phyloP scores from a whole-genome alignment of 75 land plant genomes.

The Pinus taeda region DNA sequence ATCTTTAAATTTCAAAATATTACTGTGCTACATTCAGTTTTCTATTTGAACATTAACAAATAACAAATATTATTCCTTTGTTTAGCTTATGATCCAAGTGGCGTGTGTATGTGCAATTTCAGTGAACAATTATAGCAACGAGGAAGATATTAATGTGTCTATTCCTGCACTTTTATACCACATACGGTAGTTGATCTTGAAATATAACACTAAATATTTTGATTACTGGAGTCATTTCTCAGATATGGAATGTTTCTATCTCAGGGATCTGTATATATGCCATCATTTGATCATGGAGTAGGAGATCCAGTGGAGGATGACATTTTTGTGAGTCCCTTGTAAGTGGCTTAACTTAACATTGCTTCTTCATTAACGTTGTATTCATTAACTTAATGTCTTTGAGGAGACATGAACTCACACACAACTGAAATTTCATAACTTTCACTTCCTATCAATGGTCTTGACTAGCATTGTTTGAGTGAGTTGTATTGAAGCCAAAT shows the following conservation, averaged over 20 bases:
- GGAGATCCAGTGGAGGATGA: conserved; percentile 98
- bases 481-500: no score
- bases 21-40: not conserved
- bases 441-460: no score
- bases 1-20: not conserved
- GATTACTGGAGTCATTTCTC: not conserved
- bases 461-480: no score
- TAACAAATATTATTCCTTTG: no score
- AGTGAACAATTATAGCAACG: not conserved
- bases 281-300: conserved; percentile 99
- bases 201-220: not conserved
- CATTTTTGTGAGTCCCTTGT: conserved; percentile 72
- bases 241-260: conserved; percentile 5
- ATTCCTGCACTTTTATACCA: not conserved
- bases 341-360: conserved; percentile 20
- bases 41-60: not conserved
- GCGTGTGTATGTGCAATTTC: not conserved
- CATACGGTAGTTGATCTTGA: not conserved
- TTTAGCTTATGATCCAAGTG: not conserved
- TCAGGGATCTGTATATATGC: conserved; percentile 82
- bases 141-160: not conserved
- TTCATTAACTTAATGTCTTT: not conserved
- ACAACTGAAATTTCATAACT: no score
- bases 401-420: no score
- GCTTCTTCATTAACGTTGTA: not conserved